These are phyloP conservation scores for Globisporangium nunn DNA, from an alignment of 352 stramenopile species.

Conservation along the genomic window DNA sequence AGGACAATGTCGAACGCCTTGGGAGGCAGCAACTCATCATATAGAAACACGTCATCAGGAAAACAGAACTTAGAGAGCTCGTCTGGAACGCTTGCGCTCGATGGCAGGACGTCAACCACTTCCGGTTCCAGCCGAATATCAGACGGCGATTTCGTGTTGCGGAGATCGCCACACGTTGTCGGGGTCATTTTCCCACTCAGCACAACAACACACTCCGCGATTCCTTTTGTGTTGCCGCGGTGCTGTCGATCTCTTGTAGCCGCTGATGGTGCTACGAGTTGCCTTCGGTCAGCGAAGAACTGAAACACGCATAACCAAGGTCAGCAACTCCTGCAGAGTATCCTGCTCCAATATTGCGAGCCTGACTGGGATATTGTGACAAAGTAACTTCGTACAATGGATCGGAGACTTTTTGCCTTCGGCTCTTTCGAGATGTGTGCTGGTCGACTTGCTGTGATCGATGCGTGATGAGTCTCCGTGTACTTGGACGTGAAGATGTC, in stretches of 20 bases:
- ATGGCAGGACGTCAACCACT: constrained; percentile 44
- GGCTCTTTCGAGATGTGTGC: constrained; percentile 8
- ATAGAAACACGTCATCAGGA: constrained; percentile 48
- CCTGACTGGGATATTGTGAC: no score
- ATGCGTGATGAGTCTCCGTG: constrained; percentile 49
- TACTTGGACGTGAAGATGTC: constrained; percentile 52
- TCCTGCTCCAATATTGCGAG: neutral
- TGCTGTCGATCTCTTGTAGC: neutral
- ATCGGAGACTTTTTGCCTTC: constrained; percentile 12
- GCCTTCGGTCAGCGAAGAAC: constrained; percentile 10
- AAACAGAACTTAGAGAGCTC: constrained; percentile 75
- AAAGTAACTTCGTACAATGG: constrained; percentile 7
- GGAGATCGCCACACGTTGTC: constrained; percentile 23
- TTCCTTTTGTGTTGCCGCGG: constrained; percentile 11
- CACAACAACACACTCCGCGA: constrained; percentile 56
- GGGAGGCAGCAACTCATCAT: constrained; percentile 25
- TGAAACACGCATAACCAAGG: neutral
- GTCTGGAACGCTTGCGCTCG: constrained; percentile 36
- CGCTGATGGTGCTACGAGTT: neutral
- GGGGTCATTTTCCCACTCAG: constrained; percentile 38
- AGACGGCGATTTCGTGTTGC: constrained; percentile 23
- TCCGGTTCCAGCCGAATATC: constrained; percentile 47
- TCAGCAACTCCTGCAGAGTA: neutral
- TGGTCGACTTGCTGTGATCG: constrained; percentile 21
- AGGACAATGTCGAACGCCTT: constrained; percentile 65